These are phyloP conservation scores for Dioscorea dumetorum DNA, from an alignment of 106 monocot genomes.

Conservation along the genomic window DNA sequence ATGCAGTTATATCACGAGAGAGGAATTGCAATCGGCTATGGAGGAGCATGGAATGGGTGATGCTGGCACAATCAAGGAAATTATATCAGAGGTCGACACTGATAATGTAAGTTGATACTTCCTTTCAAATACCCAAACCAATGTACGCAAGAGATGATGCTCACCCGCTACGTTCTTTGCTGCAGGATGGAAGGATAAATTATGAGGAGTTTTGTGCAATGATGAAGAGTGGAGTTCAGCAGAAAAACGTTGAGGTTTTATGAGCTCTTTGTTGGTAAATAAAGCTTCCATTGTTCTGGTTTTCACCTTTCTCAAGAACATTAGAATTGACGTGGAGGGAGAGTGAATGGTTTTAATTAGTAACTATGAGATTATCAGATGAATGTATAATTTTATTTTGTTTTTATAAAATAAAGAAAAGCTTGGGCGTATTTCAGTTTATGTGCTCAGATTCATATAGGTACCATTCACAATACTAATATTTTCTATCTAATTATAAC, in stretches of 20 bases:
- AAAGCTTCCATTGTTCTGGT: too few relatives aligned
- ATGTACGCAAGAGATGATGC: background rate
- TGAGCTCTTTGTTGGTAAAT: too few relatives aligned
- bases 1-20: conserved; percentile 41
- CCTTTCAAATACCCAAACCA: background rate
- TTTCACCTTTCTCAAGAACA: too few relatives aligned
- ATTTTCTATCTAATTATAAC: too few relatives aligned
- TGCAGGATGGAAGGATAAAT: conserved; percentile 46
- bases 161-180: background rate
- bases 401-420: too few relatives aligned
- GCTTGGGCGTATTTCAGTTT: too few relatives aligned
- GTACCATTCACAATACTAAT: too few relatives aligned
- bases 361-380: too few relatives aligned
- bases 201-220: conserved; percentile 49
- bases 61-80: conserved; percentile 40
- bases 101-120: conserved; percentile 33
- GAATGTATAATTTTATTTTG: too few relatives aligned
- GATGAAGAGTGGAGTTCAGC: conserved; percentile 43
- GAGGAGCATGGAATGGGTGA: conserved; percentile 46
- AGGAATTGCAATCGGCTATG: conserved; percentile 41
- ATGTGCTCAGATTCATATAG: too few relatives aligned
- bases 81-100: conserved; percentile 51
- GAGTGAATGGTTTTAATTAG: too few relatives aligned
- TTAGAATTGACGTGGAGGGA: too few relatives aligned
- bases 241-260: background rate